These are phyloP conservation scores for Magnolia officinalis DNA, from an alignment of 164 flowering plant genomes.

Conservation along the genomic window DNA sequence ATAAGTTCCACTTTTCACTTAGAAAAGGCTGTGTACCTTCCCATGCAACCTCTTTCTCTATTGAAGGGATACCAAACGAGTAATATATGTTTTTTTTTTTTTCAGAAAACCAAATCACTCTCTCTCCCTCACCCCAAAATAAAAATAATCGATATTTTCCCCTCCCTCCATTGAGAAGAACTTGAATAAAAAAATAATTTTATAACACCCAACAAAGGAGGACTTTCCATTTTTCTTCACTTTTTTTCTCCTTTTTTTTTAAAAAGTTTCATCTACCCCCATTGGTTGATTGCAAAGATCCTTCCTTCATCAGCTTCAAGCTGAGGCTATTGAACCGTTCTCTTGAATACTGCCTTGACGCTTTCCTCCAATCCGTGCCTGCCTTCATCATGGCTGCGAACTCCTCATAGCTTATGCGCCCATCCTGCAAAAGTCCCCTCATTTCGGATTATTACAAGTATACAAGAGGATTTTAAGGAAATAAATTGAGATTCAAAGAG, in stretches of 20 bases:
- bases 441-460: background rate
- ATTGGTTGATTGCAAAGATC: slow-evolving; percentile 41
- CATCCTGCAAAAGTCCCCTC: slow-evolving; percentile 51
- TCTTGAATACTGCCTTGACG: slow-evolving; percentile 78
- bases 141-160: background rate
- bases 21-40: background rate
- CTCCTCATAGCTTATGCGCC: slow-evolving; percentile 76
- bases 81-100: background rate
- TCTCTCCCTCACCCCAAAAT: background rate
- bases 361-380: slow-evolving; percentile 92
- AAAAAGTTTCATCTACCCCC: slow-evolving; percentile 28
- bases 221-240: slow-evolving; percentile 1
- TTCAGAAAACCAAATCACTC: background rate
- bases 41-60: background rate
- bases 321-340: slow-evolving; percentile 75
- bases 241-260: background rate
- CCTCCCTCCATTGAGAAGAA: background rate
- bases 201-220: slow-evolving; percentile 5
- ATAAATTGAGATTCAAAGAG: background rate
- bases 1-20: background rate
- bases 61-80: background rate
- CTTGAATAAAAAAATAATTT: slow-evolving; percentile 10
- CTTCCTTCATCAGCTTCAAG: slow-evolving; percentile 60
- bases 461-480: background rate
- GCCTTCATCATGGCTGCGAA: slow-evolving; percentile 86